Percentiles rank a stretch among this genome's conserved stretches.
Conservation (phyloP, 371 early-diverging fungal genomes). For the Mortierella sp. region DNA sequence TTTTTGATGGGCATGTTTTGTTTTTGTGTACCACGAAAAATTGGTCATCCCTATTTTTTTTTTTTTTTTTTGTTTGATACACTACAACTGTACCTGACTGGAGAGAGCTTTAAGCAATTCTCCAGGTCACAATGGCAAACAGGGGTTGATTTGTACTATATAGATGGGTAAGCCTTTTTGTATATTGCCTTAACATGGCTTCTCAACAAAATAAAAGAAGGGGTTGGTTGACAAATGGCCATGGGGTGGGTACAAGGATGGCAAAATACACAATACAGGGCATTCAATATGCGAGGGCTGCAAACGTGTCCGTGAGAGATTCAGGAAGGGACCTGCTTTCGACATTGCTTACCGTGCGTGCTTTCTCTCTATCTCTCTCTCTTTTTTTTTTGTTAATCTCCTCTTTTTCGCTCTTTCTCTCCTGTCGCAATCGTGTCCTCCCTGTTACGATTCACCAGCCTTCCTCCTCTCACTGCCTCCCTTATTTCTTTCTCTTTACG, state of each 20-base stretch:
- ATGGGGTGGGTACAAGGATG: neutral
- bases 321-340: neutral
- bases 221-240: too few species aligned
- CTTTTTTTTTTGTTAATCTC: too few species aligned
- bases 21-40: constrained; percentile 5
- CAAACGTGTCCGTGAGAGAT: constrained; percentile 4
- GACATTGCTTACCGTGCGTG: neutral
- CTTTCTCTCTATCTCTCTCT: neutral
- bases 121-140: constrained; percentile 41
- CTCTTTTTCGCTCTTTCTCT: neutral
- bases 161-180: neutral
- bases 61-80: neutral
- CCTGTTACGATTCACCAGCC: constrained; percentile 30
- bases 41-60: constrained; percentile 21
- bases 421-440: constrained; percentile 16
- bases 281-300: neutral
- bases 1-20: constrained; percentile 3
- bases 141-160: constrained; percentile 14
- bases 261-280: neutral
- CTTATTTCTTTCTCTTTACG: neutral
- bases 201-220: neutral
- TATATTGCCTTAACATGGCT: neutral
- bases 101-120: neutral
- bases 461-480: neutral
- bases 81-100: constrained; percentile 17